A percentile compares a stretch with the other conserved stretches of the same genome.
phyloP scores from a whole-genome alignment of 2,329 filamentous ascomycete species.

The Malbranchea zuffiana region DNA sequence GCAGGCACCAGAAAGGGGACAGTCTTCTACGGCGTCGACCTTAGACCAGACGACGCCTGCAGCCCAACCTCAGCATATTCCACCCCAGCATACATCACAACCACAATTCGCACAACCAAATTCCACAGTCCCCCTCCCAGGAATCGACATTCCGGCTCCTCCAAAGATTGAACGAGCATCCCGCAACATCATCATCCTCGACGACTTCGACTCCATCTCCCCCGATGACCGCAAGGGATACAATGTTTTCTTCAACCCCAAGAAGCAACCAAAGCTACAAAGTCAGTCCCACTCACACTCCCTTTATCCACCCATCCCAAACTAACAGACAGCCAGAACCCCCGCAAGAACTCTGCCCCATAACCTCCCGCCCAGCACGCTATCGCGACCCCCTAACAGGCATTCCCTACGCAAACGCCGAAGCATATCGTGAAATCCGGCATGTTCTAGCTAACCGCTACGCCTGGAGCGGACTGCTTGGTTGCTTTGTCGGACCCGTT shows the following conservation, averaged over 20 bases:
- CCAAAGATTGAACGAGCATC: conserved; percentile 12
- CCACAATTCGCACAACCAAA: background rate
- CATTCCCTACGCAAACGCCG: conserved; percentile 65
- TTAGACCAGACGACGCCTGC: conserved; percentile 2
- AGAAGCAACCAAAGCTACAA: conserved; percentile 37
- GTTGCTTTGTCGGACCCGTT: conserved; percentile 65
- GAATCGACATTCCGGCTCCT: background rate
- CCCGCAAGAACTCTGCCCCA: conserved; percentile 55
- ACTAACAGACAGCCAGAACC: conserved; percentile 26
- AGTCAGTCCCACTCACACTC: conserved; percentile 29
- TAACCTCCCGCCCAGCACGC: conserved; percentile 68
- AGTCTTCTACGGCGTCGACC: background rate
- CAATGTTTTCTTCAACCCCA: conserved; percentile 46
- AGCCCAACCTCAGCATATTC: conserved; percentile 6
- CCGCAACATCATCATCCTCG: conserved; percentile 49
- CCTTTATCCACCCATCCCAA: background rate
- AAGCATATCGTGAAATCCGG: conserved; percentile 69
- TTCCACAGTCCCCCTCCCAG: background rate
- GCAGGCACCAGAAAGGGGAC: too few species aligned
- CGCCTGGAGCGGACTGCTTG: conserved; percentile 69
- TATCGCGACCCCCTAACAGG: conserved; percentile 80
- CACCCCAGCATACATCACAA: conserved; percentile 2
- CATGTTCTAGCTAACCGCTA: conserved; percentile 62
- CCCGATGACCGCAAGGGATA: conserved; percentile 43
- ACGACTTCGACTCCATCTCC: conserved; percentile 46